Evolutionary conservation across 148 eudicot genomes (phyloP), one percentile per base, ranked within the genome.

Genomic region (Rhododendron griersonianum): DNA sequence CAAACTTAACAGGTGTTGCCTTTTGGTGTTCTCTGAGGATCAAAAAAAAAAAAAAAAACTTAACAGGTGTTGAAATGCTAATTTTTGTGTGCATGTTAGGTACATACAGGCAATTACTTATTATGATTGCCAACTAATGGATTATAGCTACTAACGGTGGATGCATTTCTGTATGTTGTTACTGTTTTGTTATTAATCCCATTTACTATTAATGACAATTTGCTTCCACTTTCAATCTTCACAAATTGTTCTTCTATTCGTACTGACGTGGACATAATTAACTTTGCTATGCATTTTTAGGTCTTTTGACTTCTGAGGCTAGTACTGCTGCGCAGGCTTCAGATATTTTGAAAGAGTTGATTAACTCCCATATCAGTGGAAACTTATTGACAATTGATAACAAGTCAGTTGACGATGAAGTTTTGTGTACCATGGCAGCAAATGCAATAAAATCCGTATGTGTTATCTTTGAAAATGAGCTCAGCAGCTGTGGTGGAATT

Each of bases 261-360:
- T 41, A 44, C 21, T 67, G 76, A 7, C 19, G 0, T 33, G 76
- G 39, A 71, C 30, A 30, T 71, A 33, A 14, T 30, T 85, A 57
- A 78, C 69, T 75, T 55, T 50, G 14, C 7, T 74, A 19, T 75
- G 39, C 80, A 45, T 57, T 85, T 30, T 83, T 90, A 95, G 98
- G 98, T 67, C 94, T 96, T 84, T 90, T 96, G 88, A 85, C 88
- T 59, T 81, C 87, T 74, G 95, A 94, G 87, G 92, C 86, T 80
- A 88, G 89, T 86, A 86, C 87, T 80, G 94, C 96, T 76, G 84
- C 87, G 50, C 88, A 91, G 84, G 90, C 94, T 78, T 92, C 97
- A 86, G 83, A 81, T 87, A 85, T 94, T 77, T 84, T 95, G 78
- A 91, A 89, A 90, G 94, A 90, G 44, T 83, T 95, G 88, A 91